Conservation (phyloP, 2,329 filamentous ascomycete species). For the Thielaviopsis populi region DNA sequence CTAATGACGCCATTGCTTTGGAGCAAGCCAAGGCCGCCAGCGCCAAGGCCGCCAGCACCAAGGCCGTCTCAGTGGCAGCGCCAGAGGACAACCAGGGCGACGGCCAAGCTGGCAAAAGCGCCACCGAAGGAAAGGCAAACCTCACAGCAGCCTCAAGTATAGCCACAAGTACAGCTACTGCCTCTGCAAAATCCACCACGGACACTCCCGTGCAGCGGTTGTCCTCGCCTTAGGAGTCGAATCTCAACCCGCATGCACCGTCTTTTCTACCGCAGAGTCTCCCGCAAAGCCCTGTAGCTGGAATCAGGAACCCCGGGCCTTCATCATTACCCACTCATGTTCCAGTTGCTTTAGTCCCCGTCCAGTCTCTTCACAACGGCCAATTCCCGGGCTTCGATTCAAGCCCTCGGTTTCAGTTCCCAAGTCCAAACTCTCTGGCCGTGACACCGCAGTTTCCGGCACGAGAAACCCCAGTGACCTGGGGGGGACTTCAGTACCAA, state of each 20-base stretch:
- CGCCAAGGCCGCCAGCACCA: background rate
- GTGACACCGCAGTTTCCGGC: background rate
- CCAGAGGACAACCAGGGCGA: slow-evolving; percentile 14
- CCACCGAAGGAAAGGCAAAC: background rate
- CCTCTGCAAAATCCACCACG: background rate
- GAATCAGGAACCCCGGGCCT: background rate
- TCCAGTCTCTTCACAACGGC: background rate
- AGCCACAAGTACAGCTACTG: background rate
- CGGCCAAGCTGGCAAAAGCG: background rate
- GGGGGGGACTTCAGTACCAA: background rate
- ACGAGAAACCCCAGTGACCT: background rate
- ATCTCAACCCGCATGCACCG: slow-evolving; percentile 40
- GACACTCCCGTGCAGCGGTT: background rate
- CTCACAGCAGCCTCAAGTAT: background rate
- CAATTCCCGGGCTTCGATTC: background rate
- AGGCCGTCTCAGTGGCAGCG: background rate
- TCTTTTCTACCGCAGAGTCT: slow-evolving; percentile 35
- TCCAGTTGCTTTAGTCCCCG: background rate
- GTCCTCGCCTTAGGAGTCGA: slow-evolving; percentile 30
- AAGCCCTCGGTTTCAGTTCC: background rate
- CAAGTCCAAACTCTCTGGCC: background rate
- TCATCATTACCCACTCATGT: background rate
- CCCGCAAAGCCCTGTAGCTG: background rate
- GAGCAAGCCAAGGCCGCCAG: slow-evolving; percentile 22
- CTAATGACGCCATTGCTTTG: slow-evolving; percentile 24